phyloP scores from a whole-genome alignment of 2,329 filamentous ascomycete genomes.

The Penicillium sp. region DNA sequence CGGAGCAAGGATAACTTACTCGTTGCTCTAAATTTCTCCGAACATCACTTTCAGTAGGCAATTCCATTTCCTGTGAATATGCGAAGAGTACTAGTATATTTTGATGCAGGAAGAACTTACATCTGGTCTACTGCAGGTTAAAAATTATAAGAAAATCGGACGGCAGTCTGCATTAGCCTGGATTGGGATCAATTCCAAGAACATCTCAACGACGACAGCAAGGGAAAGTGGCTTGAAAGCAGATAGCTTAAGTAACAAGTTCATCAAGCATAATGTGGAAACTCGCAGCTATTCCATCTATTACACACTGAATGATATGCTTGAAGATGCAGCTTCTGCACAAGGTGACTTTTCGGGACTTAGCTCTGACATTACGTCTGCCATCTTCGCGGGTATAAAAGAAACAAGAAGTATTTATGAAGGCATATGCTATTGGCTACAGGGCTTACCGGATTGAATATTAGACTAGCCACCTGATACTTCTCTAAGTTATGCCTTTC shows the following conservation, averaged over 20 bases:
- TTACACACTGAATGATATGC: constrained; percentile 6
- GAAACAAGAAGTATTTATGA: constrained; percentile 8
- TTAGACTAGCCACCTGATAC: too few species aligned
- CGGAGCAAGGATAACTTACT: too few species aligned
- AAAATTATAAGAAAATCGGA: not conserved
- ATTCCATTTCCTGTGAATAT: too few species aligned
- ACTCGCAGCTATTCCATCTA: constrained; percentile 6
- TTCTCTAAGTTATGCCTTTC: too few species aligned
- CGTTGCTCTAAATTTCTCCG: too few species aligned
- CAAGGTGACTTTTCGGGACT: constrained; percentile 5
- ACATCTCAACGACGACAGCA: constrained; percentile 6
- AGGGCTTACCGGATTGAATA: too few species aligned
- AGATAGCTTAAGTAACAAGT: constrained; percentile 4
- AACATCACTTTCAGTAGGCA: too few species aligned
- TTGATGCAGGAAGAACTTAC: too few species aligned
- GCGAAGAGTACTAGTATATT: too few species aligned
- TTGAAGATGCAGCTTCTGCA: constrained; percentile 3
- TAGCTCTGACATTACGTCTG: constrained; percentile 3
- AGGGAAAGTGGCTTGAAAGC: constrained; percentile 6
- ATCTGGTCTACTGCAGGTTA: not conserved
- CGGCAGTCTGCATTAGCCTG: not conserved
- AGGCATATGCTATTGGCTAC: too few species aligned
- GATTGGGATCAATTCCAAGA: constrained; percentile 3
- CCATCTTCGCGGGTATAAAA: constrained; percentile 3
- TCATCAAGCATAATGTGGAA: constrained; percentile 6